Base-by-base conservation (phyloP, 805 yeast genomes). In the Lachancea cidri region DNA sequence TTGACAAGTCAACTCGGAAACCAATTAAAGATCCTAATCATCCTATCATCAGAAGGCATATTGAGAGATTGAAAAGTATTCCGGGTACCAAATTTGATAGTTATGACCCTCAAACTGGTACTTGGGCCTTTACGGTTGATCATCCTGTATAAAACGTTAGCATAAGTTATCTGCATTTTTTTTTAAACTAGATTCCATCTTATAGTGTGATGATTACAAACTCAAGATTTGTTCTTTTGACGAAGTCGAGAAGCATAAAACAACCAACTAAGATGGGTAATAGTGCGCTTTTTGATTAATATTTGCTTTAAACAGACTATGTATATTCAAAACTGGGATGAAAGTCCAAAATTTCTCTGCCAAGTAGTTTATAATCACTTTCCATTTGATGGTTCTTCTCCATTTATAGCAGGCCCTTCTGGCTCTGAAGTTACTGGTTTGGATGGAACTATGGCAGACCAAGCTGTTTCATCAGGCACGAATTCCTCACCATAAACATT, bases 1-100 rank as follows among this genome's bases (percentile, higher is more conserved):
- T 75, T n/a, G 71, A 81, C 36, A 82, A 76, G 54, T 83, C 81
- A 45, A 82, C 84, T 16, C 77, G 80, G 50, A 70, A 79, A 55
- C 82, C 85, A 4, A 77, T 93, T 44, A 79, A 78, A 42, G 96
- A 91, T 58, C 81, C 86, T 3, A 76, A 79, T 41, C 89, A 81
- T 55, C 84, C 83, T 4, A 61, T 82, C 16, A 82, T 85, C 30
- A 74, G 72, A 52, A 76, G 70, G 54, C 96, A 86, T 55, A 72
- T 86, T 35, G 71, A 75, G 40, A 78, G 80, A 45, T 70, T 93
- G 53, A 79, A 84, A 63, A 62, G 66, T 20, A 63, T 79, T 42
- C 73, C 76, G 19, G 79, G 70, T 24, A 72, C 83, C 39, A 72
- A 74, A 46, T 91, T 89, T 64, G 74, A 77, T 19, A 74, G 81